These are phyloP conservation scores for Hebeloma cylindrosporum DNA, from an alignment of 768 basidiomycete species.

Conservation along the genomic window DNA sequence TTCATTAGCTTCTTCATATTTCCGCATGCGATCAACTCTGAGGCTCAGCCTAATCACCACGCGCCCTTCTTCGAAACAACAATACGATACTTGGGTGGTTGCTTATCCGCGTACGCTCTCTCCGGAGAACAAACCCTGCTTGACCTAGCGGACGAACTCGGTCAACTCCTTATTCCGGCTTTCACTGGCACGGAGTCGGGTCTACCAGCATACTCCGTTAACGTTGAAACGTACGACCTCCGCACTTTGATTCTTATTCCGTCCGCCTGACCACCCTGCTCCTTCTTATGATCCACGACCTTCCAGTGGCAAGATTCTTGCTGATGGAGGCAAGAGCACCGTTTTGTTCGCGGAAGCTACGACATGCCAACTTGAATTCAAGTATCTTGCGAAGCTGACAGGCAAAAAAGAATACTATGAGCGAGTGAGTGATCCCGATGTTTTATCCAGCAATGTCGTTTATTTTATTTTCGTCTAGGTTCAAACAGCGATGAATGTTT, in stretches of 20 bases:
- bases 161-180: constrained; percentile 55
- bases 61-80: constrained; percentile 74
- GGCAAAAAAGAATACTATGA: constrained; percentile 54
- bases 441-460: too few relatives aligned
- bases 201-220: constrained; percentile 61
- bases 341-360: constrained; percentile 39
- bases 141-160: constrained; percentile 67
- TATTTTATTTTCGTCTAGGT: constrained; percentile 21
- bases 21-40: neutral
- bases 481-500: constrained; percentile 38
- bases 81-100: constrained; percentile 74
- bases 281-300: neutral
- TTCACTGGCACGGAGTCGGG: constrained; percentile 62
- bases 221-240: constrained; percentile 46
- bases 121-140: constrained; percentile 61
- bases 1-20: neutral
- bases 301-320: constrained; percentile 28
- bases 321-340: constrained; percentile 14
- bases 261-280: too few relatives aligned
- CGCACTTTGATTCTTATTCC: too few relatives aligned
- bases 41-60: constrained; percentile 24
- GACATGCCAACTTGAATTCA: constrained; percentile 73
- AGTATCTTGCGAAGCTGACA: constrained; percentile 69
- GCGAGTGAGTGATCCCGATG: constrained; percentile 20
- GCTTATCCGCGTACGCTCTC: constrained; percentile 76